A percentile compares a stretch with the other conserved stretches of the same genome.
Evolutionary conservation across 2,329 filamentous ascomycete species (phyloP).

Genomic region (Periglandula ipomoeae): DNA sequence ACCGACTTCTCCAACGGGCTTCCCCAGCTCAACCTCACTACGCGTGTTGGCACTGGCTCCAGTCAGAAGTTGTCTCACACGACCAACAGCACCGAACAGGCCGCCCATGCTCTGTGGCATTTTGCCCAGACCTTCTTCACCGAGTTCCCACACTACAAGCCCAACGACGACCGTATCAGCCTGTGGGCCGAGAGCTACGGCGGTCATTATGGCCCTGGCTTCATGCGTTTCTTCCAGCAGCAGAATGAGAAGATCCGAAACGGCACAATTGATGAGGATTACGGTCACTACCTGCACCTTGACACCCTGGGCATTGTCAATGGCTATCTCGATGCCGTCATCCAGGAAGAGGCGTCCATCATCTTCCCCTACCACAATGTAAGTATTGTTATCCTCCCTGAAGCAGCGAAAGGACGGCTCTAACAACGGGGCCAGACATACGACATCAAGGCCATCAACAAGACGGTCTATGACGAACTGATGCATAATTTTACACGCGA

Average conservation of each 20-base stretch:
- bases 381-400: conserved; percentile 7
- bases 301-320: conserved; percentile 61
- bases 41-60: conserved; percentile 23
- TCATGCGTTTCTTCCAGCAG: conserved; percentile 48
- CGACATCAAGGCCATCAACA: conserved; percentile 47
- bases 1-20: conserved; percentile 27
- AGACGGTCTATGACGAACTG: conserved; percentile 25
- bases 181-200: conserved; percentile 62
- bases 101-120: conserved; percentile 53
- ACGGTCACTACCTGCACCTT: conserved; percentile 42
- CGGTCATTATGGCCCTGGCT: conserved; percentile 59
- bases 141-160: conserved; percentile 48
- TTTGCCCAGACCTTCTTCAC: conserved; percentile 54
- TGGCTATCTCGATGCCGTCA: conserved; percentile 54
- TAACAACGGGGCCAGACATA: conserved; percentile 31
- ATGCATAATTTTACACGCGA: conserved; percentile 21
- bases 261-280: conserved; percentile 24
- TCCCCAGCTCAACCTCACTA: conserved; percentile 28
- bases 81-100: conserved; percentile 43
- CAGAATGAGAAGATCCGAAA: conserved; percentile 45
- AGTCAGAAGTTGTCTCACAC: conserved; percentile 21
- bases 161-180: conserved; percentile 45
- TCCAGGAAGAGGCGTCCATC: conserved; percentile 49
- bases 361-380: conserved; percentile 53
- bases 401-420: background rate